Conservation (phyloP, 2,329 filamentous ascomycete species). For the Colletotrichum magnum region DNA sequence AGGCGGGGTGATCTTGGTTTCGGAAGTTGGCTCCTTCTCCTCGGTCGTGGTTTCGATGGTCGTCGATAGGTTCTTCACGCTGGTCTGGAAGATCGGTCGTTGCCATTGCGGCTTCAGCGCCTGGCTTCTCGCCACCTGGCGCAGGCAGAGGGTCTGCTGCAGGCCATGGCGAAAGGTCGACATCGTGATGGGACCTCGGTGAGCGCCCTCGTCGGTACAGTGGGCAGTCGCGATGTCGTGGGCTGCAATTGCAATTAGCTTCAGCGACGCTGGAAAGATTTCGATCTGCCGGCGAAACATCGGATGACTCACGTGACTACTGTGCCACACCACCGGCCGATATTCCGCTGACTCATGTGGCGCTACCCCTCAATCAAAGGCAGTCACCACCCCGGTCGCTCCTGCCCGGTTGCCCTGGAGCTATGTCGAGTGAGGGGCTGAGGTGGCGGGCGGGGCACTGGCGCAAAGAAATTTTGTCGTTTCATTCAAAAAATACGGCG, state of each 20-base stretch:
- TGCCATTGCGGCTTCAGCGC: conserved; percentile 46
- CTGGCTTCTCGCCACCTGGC: conserved; percentile 49
- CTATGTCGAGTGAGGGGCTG: conserved; percentile 27
- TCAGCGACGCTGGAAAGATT: conserved; percentile 37
- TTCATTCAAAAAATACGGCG: conserved; percentile 41
- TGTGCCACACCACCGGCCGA: conserved; percentile 4
- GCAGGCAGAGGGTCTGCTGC: conserved; percentile 53
- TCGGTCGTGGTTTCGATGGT: conserved; percentile 3
- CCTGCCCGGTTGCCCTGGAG: conserved; percentile 30
- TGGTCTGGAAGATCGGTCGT: conserved; percentile 44
- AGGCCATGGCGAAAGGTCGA: conserved; percentile 51
- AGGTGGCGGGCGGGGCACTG: conserved; percentile 36
- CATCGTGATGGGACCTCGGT: conserved; percentile 47
- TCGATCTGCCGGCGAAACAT: conserved; percentile 26
- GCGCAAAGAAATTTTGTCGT: conserved; percentile 33
- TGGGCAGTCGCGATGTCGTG: conserved; percentile 33
- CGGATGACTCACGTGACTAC: conserved; percentile 19
- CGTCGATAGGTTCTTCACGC: conserved; percentile 47
- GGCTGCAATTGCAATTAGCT: neutral
- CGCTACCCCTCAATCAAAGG: conserved; percentile 18
- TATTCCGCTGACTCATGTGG: neutral
- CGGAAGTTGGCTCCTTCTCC: neutral
- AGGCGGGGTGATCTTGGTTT: conserved; percentile 15
- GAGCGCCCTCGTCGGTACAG: conserved; percentile 31
- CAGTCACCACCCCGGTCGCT: neutral